Base-by-base conservation (phyloP, 257 asterid species). In the Penstemon davidsonii region DNA sequence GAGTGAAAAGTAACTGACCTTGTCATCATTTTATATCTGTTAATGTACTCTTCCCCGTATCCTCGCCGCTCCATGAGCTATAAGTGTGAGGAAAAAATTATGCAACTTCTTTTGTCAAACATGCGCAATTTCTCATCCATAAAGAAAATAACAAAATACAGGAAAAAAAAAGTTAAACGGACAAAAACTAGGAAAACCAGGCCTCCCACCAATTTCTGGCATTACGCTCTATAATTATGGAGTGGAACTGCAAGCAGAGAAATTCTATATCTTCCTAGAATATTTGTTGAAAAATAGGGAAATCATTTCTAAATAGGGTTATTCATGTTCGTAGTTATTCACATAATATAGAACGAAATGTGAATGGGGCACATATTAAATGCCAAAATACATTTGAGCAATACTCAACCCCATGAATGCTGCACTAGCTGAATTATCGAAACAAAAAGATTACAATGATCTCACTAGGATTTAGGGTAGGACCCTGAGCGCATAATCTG, bases 1-100 rank as follows among this genome's bases (percentile, higher is more conserved):
- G 18, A 69, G 42, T 40, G 64, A 65, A 75, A 76, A 49, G 60
- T 13, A 65, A 68, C 76, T 67, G 38, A 91, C 99, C 96, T 86
- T 36, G 99, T 91, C 96, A 94, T 94, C 99, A 94, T 94, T 80
- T 86, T 91, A 79, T 91, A 94, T 73, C 98, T 89, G 81, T 80
- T 94, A 77, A 91, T 94, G 80, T 87, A 94, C 80, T 94, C 99
- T 78, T 87, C 86, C 62, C 95, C 96, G 62, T 87, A 94, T 59
- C 98, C 99, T 56, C 98, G 92, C 49, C 96, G 85, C 86, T 94
- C 96, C 99, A 94, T 88, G 65, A 94, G 98, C 99, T 93, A 67
- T 68, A 78, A 53, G 66, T 9, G 19, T 53, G 70, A 79, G 25
- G 52, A 19, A 71, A 66, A 8, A 46, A 55, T 60, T 67, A 58